Evolutionary conservation across 2,329 filamentous ascomycete species (phyloP).

Genomic region (Nothophoma quercina): DNA sequence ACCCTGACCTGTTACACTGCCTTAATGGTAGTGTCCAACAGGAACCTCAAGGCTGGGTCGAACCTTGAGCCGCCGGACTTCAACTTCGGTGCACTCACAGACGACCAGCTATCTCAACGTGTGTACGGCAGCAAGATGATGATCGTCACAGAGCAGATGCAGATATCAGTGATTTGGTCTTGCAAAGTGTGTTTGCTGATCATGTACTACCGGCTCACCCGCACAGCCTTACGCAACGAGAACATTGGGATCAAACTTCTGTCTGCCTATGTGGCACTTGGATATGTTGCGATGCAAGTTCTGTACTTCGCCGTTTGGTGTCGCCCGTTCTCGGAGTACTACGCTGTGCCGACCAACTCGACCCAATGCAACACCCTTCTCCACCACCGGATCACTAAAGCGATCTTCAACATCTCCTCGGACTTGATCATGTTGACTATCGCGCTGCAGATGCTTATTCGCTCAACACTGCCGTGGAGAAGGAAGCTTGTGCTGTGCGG

Average conservation of each 20-base stretch:
- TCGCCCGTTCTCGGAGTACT: slow-evolving; percentile 61
- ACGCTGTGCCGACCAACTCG: slow-evolving; percentile 55
- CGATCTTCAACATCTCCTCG: slow-evolving; percentile 55
- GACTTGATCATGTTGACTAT: slow-evolving; percentile 57
- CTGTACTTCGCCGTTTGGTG: slow-evolving; percentile 64
- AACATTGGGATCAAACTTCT: slow-evolving; percentile 54
- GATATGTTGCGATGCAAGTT: slow-evolving; percentile 59
- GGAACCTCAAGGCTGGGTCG: slow-evolving; percentile 50
- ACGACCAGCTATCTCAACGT: slow-evolving; percentile 46
- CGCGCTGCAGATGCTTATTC: slow-evolving; percentile 56
- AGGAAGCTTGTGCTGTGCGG: slow-evolving; percentile 63
- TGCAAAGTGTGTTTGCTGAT: slow-evolving; percentile 63
- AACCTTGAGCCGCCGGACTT: slow-evolving; percentile 56
- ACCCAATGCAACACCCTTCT: slow-evolving; percentile 46
- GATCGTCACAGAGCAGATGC: slow-evolving; percentile 62
- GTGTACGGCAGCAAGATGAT: slow-evolving; percentile 56
- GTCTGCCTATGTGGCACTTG: slow-evolving; percentile 54
- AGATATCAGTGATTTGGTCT: slow-evolving; percentile 60
- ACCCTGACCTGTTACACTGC: slow-evolving; percentile 59
- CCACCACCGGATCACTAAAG: slow-evolving; percentile 51
- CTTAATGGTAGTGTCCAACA: slow-evolving; percentile 59
- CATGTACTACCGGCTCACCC: slow-evolving; percentile 61
- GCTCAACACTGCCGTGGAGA: slow-evolving; percentile 51
- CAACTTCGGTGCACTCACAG: slow-evolving; percentile 53
- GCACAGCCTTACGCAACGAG: slow-evolving; percentile 34